phyloP scores from a whole-genome alignment of 2,329 filamentous ascomycete species.

The Stagonosporopsis cucurbitacearum region DNA sequence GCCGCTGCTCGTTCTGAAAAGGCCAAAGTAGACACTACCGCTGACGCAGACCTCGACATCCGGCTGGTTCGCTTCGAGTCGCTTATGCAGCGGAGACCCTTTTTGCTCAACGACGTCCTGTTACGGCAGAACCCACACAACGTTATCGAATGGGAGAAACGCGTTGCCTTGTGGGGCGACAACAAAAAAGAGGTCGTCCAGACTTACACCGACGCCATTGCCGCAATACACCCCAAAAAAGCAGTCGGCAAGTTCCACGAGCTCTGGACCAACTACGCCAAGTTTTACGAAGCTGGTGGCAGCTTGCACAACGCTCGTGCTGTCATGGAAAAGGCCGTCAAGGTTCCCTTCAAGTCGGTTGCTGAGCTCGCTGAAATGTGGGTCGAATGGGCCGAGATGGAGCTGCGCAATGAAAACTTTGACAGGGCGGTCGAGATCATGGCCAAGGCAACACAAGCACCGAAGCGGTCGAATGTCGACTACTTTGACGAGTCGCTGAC shows the following conservation, averaged over 20 bases:
- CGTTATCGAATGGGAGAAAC: slow-evolving; percentile 95
- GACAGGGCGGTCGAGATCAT: slow-evolving; percentile 94
- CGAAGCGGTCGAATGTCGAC: slow-evolving; percentile 96
- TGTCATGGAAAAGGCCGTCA: slow-evolving; percentile 97
- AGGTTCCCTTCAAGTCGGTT: slow-evolving; percentile 98
- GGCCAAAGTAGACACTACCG: slow-evolving; percentile 76
- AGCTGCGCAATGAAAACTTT: slow-evolving; percentile 93
- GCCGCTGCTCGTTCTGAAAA: slow-evolving; percentile 81
- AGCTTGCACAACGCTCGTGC: slow-evolving; percentile 84
- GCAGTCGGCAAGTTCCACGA: slow-evolving; percentile 92
- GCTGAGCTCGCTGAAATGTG: slow-evolving; percentile 96
- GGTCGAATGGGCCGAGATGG: slow-evolving; percentile 99
- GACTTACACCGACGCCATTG: slow-evolving; percentile 93
- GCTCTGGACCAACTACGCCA: slow-evolving; percentile 95
- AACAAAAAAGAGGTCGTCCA: slow-evolving; percentile 91
- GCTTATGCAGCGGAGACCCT: slow-evolving; percentile 94
- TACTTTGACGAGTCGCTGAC: slow-evolving; percentile 96
- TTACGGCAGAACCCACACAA: slow-evolving; percentile 96
- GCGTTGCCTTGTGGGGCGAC: slow-evolving; percentile 92
- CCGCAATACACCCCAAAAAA: slow-evolving; percentile 91
- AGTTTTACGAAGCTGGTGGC: slow-evolving; percentile 89
- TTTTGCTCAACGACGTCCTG: slow-evolving; percentile 94
- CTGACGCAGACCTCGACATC: slow-evolving; percentile 93
- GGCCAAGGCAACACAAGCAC: slow-evolving; percentile 96
- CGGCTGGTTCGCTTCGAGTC: slow-evolving; percentile 98